Conservation (phyloP, 2,329 filamentous ascomycete genomes). For the Calonectria montana region DNA sequence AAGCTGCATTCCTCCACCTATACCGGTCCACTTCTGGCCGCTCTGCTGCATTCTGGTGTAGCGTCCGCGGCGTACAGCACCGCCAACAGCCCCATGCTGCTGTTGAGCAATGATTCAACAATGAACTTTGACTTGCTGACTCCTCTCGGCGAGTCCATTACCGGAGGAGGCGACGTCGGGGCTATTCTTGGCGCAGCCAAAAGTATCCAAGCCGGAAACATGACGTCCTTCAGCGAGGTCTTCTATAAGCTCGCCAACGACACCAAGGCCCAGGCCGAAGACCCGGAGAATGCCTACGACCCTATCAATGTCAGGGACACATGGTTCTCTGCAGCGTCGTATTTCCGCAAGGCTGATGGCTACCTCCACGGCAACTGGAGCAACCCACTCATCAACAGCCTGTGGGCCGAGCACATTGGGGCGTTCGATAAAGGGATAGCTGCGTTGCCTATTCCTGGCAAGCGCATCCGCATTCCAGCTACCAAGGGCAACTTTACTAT, state of each 20-base stretch:
- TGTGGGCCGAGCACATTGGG: constrained; percentile 50
- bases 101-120: background rate
- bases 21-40: background rate
- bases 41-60: background rate
- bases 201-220: constrained; percentile 37
- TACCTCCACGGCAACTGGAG: constrained; percentile 54
- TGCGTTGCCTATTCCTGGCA: constrained; percentile 48
- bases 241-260: constrained; percentile 40
- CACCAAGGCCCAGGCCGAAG: constrained; percentile 30
- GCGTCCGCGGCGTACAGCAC: background rate
- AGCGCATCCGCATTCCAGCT: constrained; percentile 47
- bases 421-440: constrained; percentile 54
- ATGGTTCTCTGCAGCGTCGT: constrained; percentile 52
- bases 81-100: background rate
- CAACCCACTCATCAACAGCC: constrained; percentile 51
- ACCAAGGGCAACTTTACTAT: constrained; percentile 45
- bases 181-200: constrained; percentile 47
- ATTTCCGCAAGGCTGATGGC: constrained; percentile 55
- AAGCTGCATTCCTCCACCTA: background rate
- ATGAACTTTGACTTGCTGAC: constrained; percentile 8
- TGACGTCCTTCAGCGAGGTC: constrained; percentile 35
- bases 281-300: constrained; percentile 31
- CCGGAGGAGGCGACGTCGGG: constrained; percentile 39
- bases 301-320: constrained; percentile 39
- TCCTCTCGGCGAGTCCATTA: background rate